Evolutionary conservation across 768 basidiomycete genomes (phyloP).

Genomic region (Myochromella boudieri): DNA sequence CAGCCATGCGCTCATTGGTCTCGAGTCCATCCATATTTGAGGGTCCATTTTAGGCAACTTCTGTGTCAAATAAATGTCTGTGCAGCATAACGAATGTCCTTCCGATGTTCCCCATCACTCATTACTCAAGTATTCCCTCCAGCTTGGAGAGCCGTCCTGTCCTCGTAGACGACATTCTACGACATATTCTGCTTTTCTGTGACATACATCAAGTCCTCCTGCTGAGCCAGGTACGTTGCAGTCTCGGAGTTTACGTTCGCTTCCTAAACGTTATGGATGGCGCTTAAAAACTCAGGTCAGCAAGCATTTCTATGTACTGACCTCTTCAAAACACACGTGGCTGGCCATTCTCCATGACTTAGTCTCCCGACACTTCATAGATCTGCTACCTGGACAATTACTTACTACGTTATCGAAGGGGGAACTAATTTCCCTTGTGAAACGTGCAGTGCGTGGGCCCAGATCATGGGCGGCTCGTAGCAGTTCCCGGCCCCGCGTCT

Average conservation of each 20-base stretch:
- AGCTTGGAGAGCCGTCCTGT: not conserved
- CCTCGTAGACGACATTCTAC: constrained; percentile 9
- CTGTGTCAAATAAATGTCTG: too few species aligned
- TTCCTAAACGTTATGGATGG: not conserved
- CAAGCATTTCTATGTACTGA: constrained; percentile 4
- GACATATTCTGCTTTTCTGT: constrained; percentile 11
- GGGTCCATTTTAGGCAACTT: too few species aligned
- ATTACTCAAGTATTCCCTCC: too few species aligned
- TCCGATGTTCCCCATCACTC: too few species aligned
- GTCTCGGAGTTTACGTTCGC: not conserved
- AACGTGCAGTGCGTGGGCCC: constrained; percentile 9
- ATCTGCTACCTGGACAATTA: constrained; percentile 11
- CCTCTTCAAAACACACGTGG: constrained; percentile 10
- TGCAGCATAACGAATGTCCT: too few species aligned
- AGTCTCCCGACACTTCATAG: constrained; percentile 10
- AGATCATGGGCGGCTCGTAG: constrained; percentile 7
- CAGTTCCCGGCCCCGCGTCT: not conserved
- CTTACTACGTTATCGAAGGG: constrained; percentile 2
- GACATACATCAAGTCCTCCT: constrained; percentile 11
- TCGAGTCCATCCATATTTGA: too few species aligned
- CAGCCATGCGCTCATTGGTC: too few species aligned
- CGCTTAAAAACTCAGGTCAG: not conserved
- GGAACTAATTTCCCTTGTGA: constrained; percentile 7
- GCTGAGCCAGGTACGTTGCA: constrained; percentile 6
- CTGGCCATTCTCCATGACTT: constrained; percentile 5